Conservation (phyloP, 371 early-diverging fungal species). For the Mucor mucedo region DNA sequence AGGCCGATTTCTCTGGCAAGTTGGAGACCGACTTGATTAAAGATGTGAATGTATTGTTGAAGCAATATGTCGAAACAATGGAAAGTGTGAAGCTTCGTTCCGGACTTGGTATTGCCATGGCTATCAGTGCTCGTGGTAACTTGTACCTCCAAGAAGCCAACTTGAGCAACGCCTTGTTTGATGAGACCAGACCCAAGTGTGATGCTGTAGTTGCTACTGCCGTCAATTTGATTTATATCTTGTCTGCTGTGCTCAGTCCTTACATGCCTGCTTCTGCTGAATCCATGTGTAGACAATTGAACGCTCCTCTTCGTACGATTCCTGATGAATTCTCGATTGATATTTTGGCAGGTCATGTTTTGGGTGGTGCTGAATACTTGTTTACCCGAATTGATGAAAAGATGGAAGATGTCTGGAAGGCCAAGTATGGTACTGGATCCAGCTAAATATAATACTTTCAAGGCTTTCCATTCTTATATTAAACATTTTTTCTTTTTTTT, state of each 20-base stretch:
- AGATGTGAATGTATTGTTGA: conserved; percentile 83
- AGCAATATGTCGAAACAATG: conserved; percentile 80
- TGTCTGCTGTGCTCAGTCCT: conserved; percentile 89
- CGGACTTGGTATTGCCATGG: conserved; percentile 90
- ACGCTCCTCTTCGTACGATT: conserved; percentile 78
- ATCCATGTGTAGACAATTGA: conserved; percentile 79
- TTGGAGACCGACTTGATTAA: conserved; percentile 70
- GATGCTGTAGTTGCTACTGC: conserved; percentile 86
- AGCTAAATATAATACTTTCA: conserved; percentile 8
- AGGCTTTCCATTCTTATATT: background rate
- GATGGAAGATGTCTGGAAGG: conserved; percentile 70
- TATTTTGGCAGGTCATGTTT: conserved; percentile 79
- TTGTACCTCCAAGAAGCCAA: conserved; percentile 93
- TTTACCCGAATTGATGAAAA: conserved; percentile 89
- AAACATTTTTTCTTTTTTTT: background rate
- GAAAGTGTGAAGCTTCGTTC: conserved; percentile 87
- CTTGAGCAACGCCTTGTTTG: conserved; percentile 87
- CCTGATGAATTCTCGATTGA: conserved; percentile 76
- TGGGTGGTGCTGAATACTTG: conserved; percentile 90
- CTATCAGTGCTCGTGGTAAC: conserved; percentile 95
- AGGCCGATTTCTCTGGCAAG: conserved; percentile 50
- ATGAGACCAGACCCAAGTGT: conserved; percentile 77
- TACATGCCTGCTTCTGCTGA: conserved; percentile 93
- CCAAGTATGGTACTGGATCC: conserved; percentile 72
- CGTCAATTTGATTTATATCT: conserved; percentile 86